These are phyloP conservation scores for Wallacemonas sp. DNA, from an alignment of 208 protist genomes.

Conservation along the genomic window DNA sequence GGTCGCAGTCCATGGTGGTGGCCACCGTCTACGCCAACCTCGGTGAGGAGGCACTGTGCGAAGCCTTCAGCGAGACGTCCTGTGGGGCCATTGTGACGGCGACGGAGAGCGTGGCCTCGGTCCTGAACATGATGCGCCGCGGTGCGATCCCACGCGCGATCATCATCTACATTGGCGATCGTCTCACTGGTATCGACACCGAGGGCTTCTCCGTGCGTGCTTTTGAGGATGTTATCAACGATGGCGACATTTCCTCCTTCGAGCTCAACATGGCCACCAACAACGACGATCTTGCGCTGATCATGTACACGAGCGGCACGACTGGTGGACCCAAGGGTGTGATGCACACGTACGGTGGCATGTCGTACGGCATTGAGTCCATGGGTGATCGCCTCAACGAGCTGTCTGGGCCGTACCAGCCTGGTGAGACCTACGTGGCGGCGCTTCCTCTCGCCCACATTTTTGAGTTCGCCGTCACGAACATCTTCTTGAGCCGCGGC, in stretches of 20 bases:
- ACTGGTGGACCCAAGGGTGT: conserved; percentile 74
- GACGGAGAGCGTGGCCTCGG: conserved; percentile 19
- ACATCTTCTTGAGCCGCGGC: conserved; percentile 41
- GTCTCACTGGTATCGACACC: conserved; percentile 5
- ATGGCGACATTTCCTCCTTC: conserved; percentile 11
- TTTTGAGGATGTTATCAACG: conserved; percentile 31
- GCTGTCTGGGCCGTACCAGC: conserved; percentile 34
- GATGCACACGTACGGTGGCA: conserved; percentile 45
- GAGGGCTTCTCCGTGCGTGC: conserved; percentile 20
- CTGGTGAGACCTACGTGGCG: conserved; percentile 49
- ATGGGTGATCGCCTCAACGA: conserved; percentile 23
- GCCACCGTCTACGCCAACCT: conserved; percentile 48
- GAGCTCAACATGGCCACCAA: conserved; percentile 14
- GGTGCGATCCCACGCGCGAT: conserved; percentile 40
- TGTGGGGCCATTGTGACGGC: conserved; percentile 32
- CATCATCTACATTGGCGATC: conserved; percentile 30
- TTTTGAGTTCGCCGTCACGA: conserved; percentile 51
- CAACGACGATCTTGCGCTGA: conserved; percentile 29
- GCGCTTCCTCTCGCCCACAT: conserved; percentile 79
- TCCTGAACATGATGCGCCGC: conserved; percentile 31
- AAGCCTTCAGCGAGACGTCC: conserved; percentile 34
- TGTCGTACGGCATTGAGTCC: conserved; percentile 19
- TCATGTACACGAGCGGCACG: conserved; percentile 77
- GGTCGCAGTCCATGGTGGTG: conserved; percentile 37
- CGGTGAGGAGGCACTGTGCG: conserved; percentile 32